Base-by-base conservation (phyloP, 1,284 basidiomycete species). In the Schizophyllum amplum region DNA sequence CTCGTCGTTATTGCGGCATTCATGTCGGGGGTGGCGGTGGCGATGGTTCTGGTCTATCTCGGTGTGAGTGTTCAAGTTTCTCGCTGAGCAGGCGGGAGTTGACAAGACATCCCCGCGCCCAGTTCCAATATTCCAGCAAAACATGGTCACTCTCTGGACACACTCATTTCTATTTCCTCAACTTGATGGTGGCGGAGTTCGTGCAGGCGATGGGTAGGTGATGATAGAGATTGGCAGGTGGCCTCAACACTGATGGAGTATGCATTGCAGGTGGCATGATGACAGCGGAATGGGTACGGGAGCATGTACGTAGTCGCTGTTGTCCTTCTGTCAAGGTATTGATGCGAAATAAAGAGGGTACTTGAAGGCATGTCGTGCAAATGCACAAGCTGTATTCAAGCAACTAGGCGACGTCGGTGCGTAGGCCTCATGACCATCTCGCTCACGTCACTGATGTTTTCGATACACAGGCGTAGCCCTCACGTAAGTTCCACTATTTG, bases 341-440 rank as follows among this genome's bases (percentile, higher is more conserved):
- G 33, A 42, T 17, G 33, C 33, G 20, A 9, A 33, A 17, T 23
- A 49, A 57, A 75, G 75, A 51, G 54, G 22, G 70, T 79, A 24
- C 71, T 66, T 0, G 68, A 73, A 54, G 76, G 76, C 0, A 22
- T 65, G 1, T 64, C 72, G 24, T 82, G 80, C 62, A 75, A n/a
- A 72, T 9, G 69, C 72, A 0, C 80, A 82, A 67, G 78, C 77
- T 69, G 64, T 47, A 55, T 52, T 80, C 54, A 78, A 80, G 61
- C 77, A 82, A 58, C 65, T 76, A 17, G 79, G 80, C 1, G 79
- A 80, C 57, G 72, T 79, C 5, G 76, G 75, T 42, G 17, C 1
- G 75, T 77, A 21, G 74, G n/a, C n/a, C n/a, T n/a, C 47, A 62
- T 75, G 51, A 72, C 70, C 49, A 46, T 46, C 42, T 20, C 54